Evolutionary conservation across 495 filamentous ascomycete species (phyloP).

Genomic region (Penicillium steckii): DNA sequence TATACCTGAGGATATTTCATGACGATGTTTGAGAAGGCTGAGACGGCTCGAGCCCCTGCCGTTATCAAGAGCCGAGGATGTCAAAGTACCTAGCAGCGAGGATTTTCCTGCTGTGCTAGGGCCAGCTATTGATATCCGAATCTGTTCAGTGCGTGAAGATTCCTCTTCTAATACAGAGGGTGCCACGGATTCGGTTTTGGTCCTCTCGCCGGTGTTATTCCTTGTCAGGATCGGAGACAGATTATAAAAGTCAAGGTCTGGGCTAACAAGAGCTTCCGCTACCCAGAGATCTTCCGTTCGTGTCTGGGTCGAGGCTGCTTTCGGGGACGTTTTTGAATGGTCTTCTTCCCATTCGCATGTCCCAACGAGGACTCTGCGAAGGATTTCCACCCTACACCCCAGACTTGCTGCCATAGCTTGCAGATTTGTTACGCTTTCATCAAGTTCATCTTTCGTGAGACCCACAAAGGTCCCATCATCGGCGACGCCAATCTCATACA

Average conservation of each 20-base stretch:
- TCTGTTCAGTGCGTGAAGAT: slow-evolving; percentile 60
- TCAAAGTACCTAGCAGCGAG: slow-evolving; percentile 82
- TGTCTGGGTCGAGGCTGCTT: slow-evolving; percentile 18
- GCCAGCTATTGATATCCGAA: slow-evolving; percentile 88
- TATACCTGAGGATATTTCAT: slow-evolving; percentile 86
- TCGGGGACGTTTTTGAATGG: slow-evolving; percentile 18
- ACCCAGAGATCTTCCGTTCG: slow-evolving; percentile 71
- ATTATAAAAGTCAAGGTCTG: slow-evolving; percentile 51
- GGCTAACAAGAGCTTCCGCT: slow-evolving; percentile 78
- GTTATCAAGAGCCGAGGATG: slow-evolving; percentile 86
- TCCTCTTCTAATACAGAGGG: slow-evolving; percentile 19
- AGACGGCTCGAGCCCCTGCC: slow-evolving; percentile 85
- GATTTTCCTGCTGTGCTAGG: slow-evolving; percentile 94
- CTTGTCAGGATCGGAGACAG: slow-evolving; percentile 10
- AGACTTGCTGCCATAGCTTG: slow-evolving; percentile 87
- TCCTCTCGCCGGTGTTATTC: slow-evolving; percentile 2
- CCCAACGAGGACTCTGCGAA: slow-evolving; percentile 82
- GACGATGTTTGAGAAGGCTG: slow-evolving; percentile 86
- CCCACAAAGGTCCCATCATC: slow-evolving; percentile 93
- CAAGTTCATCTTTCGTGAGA: slow-evolving; percentile 84
- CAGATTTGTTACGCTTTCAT: slow-evolving; percentile 82
- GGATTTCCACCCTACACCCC: slow-evolving; percentile 82
- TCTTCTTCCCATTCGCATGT: slow-evolving; percentile 75
- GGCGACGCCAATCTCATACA: slow-evolving; percentile 95
- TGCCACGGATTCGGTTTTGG: neutral